Evolutionary conservation across 306 rosid species (phyloP), one percentile per base, ranked within the genome.

Genomic region (barrel medic (Medicago truncatula)): DNA sequence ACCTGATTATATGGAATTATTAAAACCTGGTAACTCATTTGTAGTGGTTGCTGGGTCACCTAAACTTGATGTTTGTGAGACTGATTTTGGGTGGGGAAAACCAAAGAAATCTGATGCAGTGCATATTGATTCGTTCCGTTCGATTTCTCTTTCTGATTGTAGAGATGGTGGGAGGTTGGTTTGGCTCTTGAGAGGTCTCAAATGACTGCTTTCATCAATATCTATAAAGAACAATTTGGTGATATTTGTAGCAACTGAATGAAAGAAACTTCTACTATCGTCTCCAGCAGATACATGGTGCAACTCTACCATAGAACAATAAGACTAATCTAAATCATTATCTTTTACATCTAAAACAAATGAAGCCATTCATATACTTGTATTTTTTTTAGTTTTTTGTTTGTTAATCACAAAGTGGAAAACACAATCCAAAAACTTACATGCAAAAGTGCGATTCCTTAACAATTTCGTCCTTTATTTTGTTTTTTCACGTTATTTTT

Each of bases 81-180:
- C 82, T 16, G 86, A 88, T 83, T 88, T 88, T 72, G 93, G 93
- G 28, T 84, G 83, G 86, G 93, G 89, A 6, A 88, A 60, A 74
- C 88, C 90, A 0, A 79, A 50, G 57, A 86, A 78, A 57, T 63
- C 80, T 21, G 90, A 80, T 39, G 11, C 70, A 3, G 85, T 57
- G 2, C 87, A 86, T 5, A 20, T 74, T 62, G 86, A 81, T 46
- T 53, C 31, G 0, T 68, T 81, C 0, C 66, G 74, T 6, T 73
- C 81, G 0, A 14, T 88, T 59, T 67, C 83, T 68, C 71, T 84
- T 16, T 66, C 81, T 7, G 87, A 88, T 17, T 16, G 53, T 40
- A 70, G 74, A 31, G 78, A 77, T 12, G 38, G 49, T 9, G 44
- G 73, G 90, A 82, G 28, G 41, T 88, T 75, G 85, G 86, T 5